Evolutionary conservation across 31 red algal species (phyloP).

Genomic region (Asparagopsis taxiformis): DNA sequence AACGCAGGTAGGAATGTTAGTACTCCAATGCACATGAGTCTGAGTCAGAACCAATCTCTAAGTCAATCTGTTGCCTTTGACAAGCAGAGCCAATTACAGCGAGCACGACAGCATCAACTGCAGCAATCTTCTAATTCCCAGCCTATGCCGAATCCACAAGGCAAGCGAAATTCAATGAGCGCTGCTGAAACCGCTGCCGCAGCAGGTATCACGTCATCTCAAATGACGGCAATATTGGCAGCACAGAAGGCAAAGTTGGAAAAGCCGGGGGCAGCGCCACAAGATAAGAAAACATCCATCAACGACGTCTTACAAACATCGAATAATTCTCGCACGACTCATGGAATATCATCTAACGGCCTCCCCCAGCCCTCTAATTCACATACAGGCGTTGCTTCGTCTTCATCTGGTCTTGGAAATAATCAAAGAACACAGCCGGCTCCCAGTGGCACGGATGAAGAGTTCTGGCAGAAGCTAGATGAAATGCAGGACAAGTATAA

Average conservation of each 20-base stretch:
- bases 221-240: conserved; percentile 7
- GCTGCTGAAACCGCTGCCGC: background rate
- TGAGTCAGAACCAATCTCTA: background rate
- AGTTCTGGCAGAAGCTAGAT: conserved; percentile 51
- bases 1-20: background rate
- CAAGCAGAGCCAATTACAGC: conserved; percentile 30
- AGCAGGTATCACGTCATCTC: background rate
- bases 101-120: conserved; percentile 17
- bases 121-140: background rate
- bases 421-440: background rate
- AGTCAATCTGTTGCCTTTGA: conserved; percentile 8
- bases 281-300: conserved; percentile 9
- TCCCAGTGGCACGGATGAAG: conserved; percentile 13
- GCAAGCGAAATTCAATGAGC: background rate
- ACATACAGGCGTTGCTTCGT: background rate
- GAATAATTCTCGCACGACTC: background rate
- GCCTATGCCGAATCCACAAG: background rate
- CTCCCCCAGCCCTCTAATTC: no score
- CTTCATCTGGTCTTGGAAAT: background rate
- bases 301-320: conserved; percentile 2
- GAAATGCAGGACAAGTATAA: conserved; percentile 41
- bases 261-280: conserved; percentile 1
- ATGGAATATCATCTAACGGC: background rate
- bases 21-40: conserved; percentile 2
- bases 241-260: conserved; percentile 11